A percentile compares a stretch with the other conserved stretches of the same genome.
Conservation (phyloP, 768 basidiomycete species). For the Pilatotrama ljubarskyi region DNA sequence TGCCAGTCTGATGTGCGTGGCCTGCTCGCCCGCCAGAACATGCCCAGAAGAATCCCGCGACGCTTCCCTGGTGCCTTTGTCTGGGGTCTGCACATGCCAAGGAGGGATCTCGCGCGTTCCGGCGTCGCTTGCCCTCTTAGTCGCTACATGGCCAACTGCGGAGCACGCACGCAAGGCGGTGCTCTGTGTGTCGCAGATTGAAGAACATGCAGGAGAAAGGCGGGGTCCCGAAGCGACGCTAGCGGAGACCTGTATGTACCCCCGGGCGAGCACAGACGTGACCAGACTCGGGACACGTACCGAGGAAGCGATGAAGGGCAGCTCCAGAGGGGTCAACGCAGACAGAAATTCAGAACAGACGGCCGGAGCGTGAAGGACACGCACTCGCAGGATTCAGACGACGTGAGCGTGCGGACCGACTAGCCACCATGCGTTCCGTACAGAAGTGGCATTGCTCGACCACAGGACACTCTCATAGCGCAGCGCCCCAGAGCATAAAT, state of each 20-base stretch:
- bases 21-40: conserved; percentile 39
- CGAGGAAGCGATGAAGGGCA: conserved; percentile 49
- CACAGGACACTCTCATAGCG: conserved; percentile 18
- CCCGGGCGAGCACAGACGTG: conserved; percentile 17
- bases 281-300: conserved; percentile 43
- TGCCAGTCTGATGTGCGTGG: conserved; percentile 36
- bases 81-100: conserved; percentile 18
- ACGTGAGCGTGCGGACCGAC: conserved; percentile 9
- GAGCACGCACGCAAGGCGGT: conserved; percentile 6
- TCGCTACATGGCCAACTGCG: conserved; percentile 1
- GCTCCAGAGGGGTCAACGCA: conserved; percentile 41
- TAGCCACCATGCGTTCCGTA: conserved; percentile 7
- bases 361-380: conserved; percentile 1
- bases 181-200: conserved; percentile 21
- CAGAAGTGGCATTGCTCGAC: conserved; percentile 23
- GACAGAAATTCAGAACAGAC: conserved; percentile 12
- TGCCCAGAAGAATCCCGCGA: conserved; percentile 41
- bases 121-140: conserved; percentile 47
- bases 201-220: conserved; percentile 20
- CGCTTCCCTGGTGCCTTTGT: conserved; percentile 48
- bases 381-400: conserved; percentile 20
- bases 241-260: conserved; percentile 47
- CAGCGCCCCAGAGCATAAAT: conserved; percentile 33
- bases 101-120: conserved; percentile 44
- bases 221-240: conserved; percentile 57